A percentile compares a stretch with the other conserved stretches of the same genome.
Evolutionary conservation across 768 basidiomycete genomes (phyloP).

Genomic region (Termitomyces sp.): DNA sequence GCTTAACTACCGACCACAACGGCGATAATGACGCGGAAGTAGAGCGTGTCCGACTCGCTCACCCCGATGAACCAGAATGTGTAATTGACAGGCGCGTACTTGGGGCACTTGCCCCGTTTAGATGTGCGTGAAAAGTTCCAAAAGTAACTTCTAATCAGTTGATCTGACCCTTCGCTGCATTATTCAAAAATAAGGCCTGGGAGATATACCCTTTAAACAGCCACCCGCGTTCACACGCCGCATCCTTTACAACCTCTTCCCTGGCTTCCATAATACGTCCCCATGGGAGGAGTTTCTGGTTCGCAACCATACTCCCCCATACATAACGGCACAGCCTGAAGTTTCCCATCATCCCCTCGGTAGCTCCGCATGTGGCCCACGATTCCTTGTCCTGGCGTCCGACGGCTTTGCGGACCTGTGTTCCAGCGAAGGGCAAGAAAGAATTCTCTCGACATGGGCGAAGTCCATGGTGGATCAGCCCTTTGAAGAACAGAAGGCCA

Average conservation of each 20-base stretch:
- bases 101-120: constrained; percentile 71
- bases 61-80: constrained; percentile 67
- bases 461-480: constrained; percentile 29
- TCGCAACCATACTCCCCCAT: constrained; percentile 59
- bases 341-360: constrained; percentile 50
- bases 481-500: constrained; percentile 10
- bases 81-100: constrained; percentile 62
- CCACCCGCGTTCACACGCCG: constrained; percentile 63
- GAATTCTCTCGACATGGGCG: constrained; percentile 50
- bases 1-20: constrained; percentile 64
- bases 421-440: constrained; percentile 36
- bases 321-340: constrained; percentile 61
- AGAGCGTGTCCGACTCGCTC: constrained; percentile 53
- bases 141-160: constrained; percentile 10
- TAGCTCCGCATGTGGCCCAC: constrained; percentile 22
- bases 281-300: constrained; percentile 64
- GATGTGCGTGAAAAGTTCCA: constrained; percentile 45
- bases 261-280: constrained; percentile 53
- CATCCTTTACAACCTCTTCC: constrained; percentile 60
- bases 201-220: constrained; percentile 70
- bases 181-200: constrained; percentile 40
- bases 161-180: constrained; percentile 4
- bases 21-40: constrained; percentile 64
- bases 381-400: constrained; percentile 58
- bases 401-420: constrained; percentile 66